Base-by-base conservation (phyloP, 495 filamentous ascomycete species). In the Umbilicaria muhlenbergii region DNA sequence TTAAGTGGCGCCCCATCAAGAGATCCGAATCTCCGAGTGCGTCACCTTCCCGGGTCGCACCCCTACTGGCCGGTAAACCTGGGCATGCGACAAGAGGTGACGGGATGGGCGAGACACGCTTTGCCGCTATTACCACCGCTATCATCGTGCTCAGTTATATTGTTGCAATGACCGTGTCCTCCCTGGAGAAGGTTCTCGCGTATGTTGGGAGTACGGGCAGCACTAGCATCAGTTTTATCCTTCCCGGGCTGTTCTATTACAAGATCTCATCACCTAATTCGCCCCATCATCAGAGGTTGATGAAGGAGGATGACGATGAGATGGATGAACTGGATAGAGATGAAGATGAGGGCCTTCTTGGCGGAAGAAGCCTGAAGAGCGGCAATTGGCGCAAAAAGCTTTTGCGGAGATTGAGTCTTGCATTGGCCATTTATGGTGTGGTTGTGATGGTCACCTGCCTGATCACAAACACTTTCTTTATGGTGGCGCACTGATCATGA, bases 221-320 rank as follows among this genome's bases (percentile, higher is more conserved):
- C 44, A 98, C 91, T 0, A 80, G 80, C 51, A 96, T 98, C 51
- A 91, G 83, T 49, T 98, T 98, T 59, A 96, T 98, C 49, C 69
- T 98, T 0, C 92, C 91, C 0, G 91, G 91, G 0, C 57, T 96
- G 12, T 96, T 98, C 60, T 98, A 95, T 66, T 96, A 95, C 69
- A 95, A 95, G 63, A 95, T 98, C 43, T 86, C 81, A 0, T 74
- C 79, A 11, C 92, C 92, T 0, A 78, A 93, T 35, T 84, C 83
- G 8, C 71, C 80, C 43, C 68, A 86, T 38, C 87, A 94, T 51
- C 84, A 87, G 51, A 77, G 81, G 10, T 62, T 94, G 14, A 68
- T 84, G 51, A 93, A 94, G 58, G 86, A 91, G 53, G 86, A 95
- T 53, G 88, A 95, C 46, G 70, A 72, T 10, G 64, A 61, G 13